Evolutionary conservation across 768 basidiomycete species (phyloP).

Genomic region (Harrya chromipes): DNA sequence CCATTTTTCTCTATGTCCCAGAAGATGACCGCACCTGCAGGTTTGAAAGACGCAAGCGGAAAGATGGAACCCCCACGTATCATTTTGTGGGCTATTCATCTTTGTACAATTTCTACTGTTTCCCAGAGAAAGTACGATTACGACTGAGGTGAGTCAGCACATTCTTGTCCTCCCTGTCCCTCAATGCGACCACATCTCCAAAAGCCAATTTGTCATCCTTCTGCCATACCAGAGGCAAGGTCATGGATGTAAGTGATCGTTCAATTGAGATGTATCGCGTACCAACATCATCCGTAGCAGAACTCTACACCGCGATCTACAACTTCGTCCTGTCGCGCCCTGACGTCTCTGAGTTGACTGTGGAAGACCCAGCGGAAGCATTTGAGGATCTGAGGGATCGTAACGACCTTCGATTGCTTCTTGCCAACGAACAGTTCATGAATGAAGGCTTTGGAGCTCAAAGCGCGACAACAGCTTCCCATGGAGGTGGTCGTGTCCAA

Average conservation of each 20-base stretch:
- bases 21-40: constrained; percentile 37
- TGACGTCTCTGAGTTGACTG: constrained; percentile 84
- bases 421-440: constrained; percentile 62
- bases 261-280: background rate
- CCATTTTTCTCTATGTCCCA: background rate
- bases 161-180: background rate
- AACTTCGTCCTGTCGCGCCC: constrained; percentile 63
- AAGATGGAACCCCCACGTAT: constrained; percentile 57
- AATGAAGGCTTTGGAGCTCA: constrained; percentile 60
- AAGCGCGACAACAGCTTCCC: constrained; percentile 31
- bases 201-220: constrained; percentile 90
- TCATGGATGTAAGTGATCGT: constrained; percentile 73
- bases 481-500: constrained; percentile 45
- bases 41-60: constrained; percentile 79
- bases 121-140: constrained; percentile 85
- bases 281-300: constrained; percentile 46
- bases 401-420: constrained; percentile 80
- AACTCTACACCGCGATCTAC: constrained; percentile 85
- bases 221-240: constrained; percentile 87
- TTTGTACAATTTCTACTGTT: constrained; percentile 93
- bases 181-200: background rate
- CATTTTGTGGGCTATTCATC: constrained; percentile 96
- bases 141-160: constrained; percentile 65
- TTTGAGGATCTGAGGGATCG: constrained; percentile 96
- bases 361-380: constrained; percentile 97